Evolutionary conservation across 2,329 filamentous ascomycete species (phyloP).

Genomic region (Colletotrichum spinosum): DNA sequence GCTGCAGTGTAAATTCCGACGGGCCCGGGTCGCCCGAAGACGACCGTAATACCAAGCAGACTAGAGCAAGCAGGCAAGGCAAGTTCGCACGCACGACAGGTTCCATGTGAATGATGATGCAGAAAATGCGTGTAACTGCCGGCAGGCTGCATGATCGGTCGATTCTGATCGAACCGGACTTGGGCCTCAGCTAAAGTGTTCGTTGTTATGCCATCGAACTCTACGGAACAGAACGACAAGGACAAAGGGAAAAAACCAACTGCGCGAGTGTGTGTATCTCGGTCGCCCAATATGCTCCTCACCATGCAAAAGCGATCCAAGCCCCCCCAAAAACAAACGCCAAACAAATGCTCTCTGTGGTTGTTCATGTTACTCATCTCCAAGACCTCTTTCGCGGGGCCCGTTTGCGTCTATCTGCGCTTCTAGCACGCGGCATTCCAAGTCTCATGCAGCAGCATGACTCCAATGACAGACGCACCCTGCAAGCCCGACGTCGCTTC

Average conservation of each 20-base stretch:
- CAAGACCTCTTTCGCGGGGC: no score
- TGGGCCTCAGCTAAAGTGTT: no score
- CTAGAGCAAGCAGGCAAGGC: background rate
- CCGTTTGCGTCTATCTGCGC: background rate
- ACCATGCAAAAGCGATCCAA: no score
- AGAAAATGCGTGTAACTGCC: conserved; percentile 2
- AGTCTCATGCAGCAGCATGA: conserved; percentile 35
- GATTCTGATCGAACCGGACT: no score
- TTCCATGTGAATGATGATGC: background rate
- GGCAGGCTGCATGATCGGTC: conserved; percentile 12
- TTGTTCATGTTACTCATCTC: no score
- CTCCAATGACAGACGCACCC: conserved; percentile 31
- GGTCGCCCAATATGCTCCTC: no score
- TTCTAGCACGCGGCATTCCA: conserved; percentile 34
- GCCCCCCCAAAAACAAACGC: background rate
- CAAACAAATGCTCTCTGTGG: no score
- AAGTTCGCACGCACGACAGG: background rate
- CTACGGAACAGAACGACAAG: no score
- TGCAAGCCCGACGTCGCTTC: conserved; percentile 22
- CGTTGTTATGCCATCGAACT: no score
- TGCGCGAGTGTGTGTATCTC: no score
- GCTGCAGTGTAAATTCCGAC: conserved; percentile 5
- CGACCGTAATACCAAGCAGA: background rate
- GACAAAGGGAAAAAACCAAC: no score
- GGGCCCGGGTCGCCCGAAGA: conserved; percentile 18